Conservation (phyloP, 345 rosid genomes). For the Corymbia maculata region DNA sequence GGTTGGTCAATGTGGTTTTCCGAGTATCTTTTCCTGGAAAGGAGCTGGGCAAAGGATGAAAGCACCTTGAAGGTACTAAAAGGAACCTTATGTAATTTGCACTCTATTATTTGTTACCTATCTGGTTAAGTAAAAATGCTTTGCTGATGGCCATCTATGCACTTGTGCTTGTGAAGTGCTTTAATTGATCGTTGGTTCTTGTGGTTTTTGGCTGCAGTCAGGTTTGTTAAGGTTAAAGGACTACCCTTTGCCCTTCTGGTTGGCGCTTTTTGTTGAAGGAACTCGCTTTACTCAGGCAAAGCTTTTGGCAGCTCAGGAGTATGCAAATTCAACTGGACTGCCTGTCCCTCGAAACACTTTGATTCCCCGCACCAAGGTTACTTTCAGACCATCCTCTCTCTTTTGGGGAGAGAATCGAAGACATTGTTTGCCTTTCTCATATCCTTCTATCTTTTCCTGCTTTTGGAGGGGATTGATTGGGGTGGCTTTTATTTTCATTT, state of each 20-base stretch:
- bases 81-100: background rate
- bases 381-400: background rate
- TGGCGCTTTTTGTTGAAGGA: conserved; percentile 98
- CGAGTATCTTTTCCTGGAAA: conserved; percentile 83
- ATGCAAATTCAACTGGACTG: conserved; percentile 70
- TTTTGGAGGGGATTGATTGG: background rate
- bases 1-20: conserved; percentile 99
- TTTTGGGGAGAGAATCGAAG: background rate
- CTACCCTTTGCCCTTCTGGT: conserved; percentile 89
- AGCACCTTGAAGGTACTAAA: conserved; percentile 48
- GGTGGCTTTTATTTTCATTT: background rate
- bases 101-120: background rate
- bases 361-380: conserved; percentile 96
- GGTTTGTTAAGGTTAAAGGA: conserved; percentile 74
- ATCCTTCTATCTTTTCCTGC: background rate
- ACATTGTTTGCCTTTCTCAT: background rate
- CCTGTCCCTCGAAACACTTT: conserved; percentile 87
- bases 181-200: background rate
- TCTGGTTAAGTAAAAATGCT: background rate
- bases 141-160: background rate
- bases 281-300: conserved; percentile 94
- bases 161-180: background rate
- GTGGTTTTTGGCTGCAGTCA: conserved; percentile 46
- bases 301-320: conserved; percentile 91
- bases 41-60: conserved; percentile 95